phyloP scores from a whole-genome alignment of 2,329 filamentous ascomycete species.

The Fusarium kyushuense region DNA sequence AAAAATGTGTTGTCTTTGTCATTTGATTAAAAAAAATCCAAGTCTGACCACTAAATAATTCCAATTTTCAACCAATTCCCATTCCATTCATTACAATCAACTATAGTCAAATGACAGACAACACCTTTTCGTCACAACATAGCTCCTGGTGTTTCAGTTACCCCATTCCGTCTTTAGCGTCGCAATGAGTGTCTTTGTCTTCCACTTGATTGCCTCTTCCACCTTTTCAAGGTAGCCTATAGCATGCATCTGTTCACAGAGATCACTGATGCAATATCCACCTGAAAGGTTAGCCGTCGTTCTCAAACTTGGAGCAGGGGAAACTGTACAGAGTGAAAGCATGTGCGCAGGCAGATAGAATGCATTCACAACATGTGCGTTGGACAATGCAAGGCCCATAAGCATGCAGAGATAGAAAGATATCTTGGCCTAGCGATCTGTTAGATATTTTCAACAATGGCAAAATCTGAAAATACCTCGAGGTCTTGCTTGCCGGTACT shows the following conservation, averaged over 20 bases:
- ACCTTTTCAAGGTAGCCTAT: neutral
- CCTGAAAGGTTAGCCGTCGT: neutral
- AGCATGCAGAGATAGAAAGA: neutral
- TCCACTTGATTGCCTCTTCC: conserved; percentile 3
- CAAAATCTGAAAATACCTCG: neutral
- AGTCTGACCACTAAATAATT: too few relatives aligned
- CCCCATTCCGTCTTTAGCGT: neutral
- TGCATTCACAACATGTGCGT: neutral
- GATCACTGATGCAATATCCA: conserved; percentile 1
- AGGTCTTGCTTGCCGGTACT: neutral
- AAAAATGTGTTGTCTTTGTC: too few relatives aligned
- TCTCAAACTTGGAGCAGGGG: rapidly evolving
- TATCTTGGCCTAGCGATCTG: neutral
- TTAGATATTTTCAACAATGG: neutral
- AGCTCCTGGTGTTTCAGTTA: too few relatives aligned
- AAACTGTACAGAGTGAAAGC: conserved; percentile 2
- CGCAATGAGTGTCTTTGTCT: neutral
- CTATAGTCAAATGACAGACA: too few relatives aligned
- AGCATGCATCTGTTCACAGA: neutral
- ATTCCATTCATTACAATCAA: too few relatives aligned
- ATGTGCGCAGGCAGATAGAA: conserved; percentile 17
- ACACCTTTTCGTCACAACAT: too few relatives aligned
- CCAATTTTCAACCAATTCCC: too few relatives aligned
- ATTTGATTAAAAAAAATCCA: too few relatives aligned
- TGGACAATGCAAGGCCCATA: conserved; percentile 2